These are phyloP conservation scores for Gamarada debralockiae DNA, from an alignment of 495 filamentous ascomycete genomes.

Conservation along the genomic window DNA sequence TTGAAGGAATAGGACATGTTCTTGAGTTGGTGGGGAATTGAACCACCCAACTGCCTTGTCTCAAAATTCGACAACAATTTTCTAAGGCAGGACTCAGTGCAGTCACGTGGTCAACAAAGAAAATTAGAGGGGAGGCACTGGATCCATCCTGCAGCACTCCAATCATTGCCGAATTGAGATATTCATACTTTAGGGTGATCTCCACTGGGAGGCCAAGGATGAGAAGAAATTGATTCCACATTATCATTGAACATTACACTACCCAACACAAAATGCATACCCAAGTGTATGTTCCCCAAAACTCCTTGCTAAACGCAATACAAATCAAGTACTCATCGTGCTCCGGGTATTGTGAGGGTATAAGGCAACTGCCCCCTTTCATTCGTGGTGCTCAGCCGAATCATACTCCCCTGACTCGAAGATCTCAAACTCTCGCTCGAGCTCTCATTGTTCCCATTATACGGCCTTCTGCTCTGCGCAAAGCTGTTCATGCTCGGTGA, in stretches of 20 bases:
- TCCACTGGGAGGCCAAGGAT: too few species aligned
- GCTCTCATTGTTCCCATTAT: conserved; percentile 29
- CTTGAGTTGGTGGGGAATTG: too few species aligned
- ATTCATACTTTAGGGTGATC: too few species aligned
- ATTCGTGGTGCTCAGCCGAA: conserved; percentile 16
- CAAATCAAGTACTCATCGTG: background rate
- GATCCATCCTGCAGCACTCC: too few species aligned
- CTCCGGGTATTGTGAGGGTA: conserved; percentile 15
- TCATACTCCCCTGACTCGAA: conserved; percentile 21
- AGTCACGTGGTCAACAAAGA: too few species aligned
- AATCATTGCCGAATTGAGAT: too few species aligned
- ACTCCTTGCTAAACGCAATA: conserved; percentile 2
- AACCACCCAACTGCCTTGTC: too few species aligned
- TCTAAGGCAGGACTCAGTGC: too few species aligned
- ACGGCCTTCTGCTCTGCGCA: conserved; percentile 37
- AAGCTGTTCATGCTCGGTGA: conserved; percentile 35
- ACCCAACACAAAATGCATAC: background rate
- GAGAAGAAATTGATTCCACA: too few species aligned
- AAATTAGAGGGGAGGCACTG: too few species aligned
- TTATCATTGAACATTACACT: background rate
- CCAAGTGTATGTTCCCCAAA: background rate
- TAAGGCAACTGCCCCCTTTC: conserved; percentile 21
- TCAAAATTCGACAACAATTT: too few species aligned
- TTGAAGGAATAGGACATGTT: too few species aligned
- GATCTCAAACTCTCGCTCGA: conserved; percentile 39